These are phyloP conservation scores for Metschnikowia vanudenii DNA, from an alignment of 805 yeast genomes.

Conservation along the genomic window DNA sequence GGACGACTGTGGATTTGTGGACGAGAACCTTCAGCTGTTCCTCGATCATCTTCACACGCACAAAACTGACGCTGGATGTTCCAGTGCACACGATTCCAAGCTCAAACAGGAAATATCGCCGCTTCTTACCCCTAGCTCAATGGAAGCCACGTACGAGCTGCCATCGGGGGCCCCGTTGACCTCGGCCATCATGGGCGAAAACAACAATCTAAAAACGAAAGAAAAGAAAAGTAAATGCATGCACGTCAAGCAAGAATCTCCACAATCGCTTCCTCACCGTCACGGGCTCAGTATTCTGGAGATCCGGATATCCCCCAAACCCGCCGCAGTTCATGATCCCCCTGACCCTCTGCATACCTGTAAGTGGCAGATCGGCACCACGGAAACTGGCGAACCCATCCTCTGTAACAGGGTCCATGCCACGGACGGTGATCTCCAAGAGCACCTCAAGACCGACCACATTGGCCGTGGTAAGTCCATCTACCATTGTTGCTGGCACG, in stretches of 20 bases:
- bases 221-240: too few relatives aligned
- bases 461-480: conserved; percentile 68
- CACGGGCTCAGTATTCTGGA: conserved; percentile 29
- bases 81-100: background rate
- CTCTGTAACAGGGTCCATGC: conserved; percentile 53
- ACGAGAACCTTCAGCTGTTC: conserved; percentile 52
- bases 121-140: conserved; percentile 14
- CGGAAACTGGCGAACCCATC: conserved; percentile 28
- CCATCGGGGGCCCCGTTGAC: background rate
- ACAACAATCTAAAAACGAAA: too few relatives aligned
- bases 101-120: conserved; percentile 1
- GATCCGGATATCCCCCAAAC: conserved; percentile 33
- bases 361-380: conserved; percentile 37
- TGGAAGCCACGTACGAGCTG: conserved; percentile 6
- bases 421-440: conserved; percentile 60
- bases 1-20: conserved; percentile 63
- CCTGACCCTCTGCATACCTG: conserved; percentile 43
- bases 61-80: conserved; percentile 13
- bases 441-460: conserved; percentile 68
- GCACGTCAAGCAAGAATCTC: background rate
- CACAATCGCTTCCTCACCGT: background rate
- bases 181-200: too few relatives aligned
- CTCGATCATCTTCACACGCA: conserved; percentile 51
- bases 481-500: conserved; percentile 76
- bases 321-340: conserved; percentile 1